Base-by-base conservation (phyloP, 2,329 filamentous ascomycete species). In the Aspergillus sp. region DNA sequence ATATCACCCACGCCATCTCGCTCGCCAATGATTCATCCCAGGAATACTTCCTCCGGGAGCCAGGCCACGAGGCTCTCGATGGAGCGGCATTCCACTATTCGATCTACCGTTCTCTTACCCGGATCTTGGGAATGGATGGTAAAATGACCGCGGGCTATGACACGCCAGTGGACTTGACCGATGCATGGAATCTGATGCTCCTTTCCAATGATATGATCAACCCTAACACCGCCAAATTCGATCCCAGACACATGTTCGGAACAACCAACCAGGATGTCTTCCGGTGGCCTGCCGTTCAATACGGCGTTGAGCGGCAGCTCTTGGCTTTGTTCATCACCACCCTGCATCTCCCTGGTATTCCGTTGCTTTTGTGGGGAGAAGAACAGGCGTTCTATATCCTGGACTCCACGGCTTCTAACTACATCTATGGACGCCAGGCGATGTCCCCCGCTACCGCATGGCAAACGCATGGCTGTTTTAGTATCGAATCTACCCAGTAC, bases 241-340 rank as follows among this genome's bases (percentile, higher is more conserved):
- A 84, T 53, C 81, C 81, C 3, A 73, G 81, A 1, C 80, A 83
- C 57, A 75, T 83, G 73, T 83, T 77, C 56, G 81, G 80, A 42
- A 74, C 76, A 2, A 81, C 79, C 5, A 83, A 83, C 56, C 81
- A 84, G 63, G 81, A 84, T 57, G 78, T 83, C 5, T 79, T 83
- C 54, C 72, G 80, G 33, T 83, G 80, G 80, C 80, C 80, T 6
- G 73, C 77, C 7, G 67, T 83, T 27, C 66, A 69, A 34, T 73
- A 79, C 48, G 80, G 80, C 3, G 76, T 76, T 0, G 70, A 81
- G 54, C 72, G 77, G 40, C 75, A 79, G 58, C 64, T 82, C 5
- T 62, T 83, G 4, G 80, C 73, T 4, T 67, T 77, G 10, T 82
- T 80, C 54, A 71, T 83, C 40, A 78, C 77, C 1, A 80, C 78